Evolutionary conservation across 2,329 filamentous ascomycete species (phyloP), one percentile per base, ranked within the genome.

Genomic region (Hymenoscyphus fructigenus): DNA sequence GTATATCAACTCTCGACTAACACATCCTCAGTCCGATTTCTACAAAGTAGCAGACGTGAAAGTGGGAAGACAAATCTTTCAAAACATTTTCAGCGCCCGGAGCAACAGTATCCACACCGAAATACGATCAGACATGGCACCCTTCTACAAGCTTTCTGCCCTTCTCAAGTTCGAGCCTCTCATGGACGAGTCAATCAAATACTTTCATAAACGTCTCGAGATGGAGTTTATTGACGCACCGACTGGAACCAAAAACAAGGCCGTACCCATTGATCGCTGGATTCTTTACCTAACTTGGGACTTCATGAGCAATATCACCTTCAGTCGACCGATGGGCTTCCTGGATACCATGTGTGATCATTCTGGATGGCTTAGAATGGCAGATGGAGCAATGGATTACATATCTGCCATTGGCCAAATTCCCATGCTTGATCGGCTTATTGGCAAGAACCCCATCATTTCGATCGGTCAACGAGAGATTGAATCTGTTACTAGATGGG

Each of bases 191-290:
- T 72, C 75, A 63, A 68, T 67, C 0, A 78, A 76, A 62, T 71
- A 79, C 23, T 70, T 82, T 9, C 78, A 76, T 3, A 70, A 79
- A 41, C 82, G 80, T 79, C 68, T 81, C 12, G 38, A 72, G 79
- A 76, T 64, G 71, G 29, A 57, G 26, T 57, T 57, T 17, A 57
- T 57, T 5, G 53, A 57, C 26, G 14, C 53, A 32, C 10, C 38
- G 5, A 20, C 6, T 23, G 20, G n/a, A 12, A 57, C 12, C 26
- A 20, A 57, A 4, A 68, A 66, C 1, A 72, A 74, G 63, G 66
- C 67, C 0, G 79, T 76, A 61, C 71, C 79, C 20, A 70, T 82
- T 10, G 78, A 77, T 4, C 70, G 79, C 44, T 83, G 80, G 79
- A 68, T 81, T 12, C 41, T 71, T 10, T 57, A 29, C 29, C 17